Evolutionary conservation across 306 rosid genomes (phyloP).

Genomic region (Quercus engelmannii): DNA sequence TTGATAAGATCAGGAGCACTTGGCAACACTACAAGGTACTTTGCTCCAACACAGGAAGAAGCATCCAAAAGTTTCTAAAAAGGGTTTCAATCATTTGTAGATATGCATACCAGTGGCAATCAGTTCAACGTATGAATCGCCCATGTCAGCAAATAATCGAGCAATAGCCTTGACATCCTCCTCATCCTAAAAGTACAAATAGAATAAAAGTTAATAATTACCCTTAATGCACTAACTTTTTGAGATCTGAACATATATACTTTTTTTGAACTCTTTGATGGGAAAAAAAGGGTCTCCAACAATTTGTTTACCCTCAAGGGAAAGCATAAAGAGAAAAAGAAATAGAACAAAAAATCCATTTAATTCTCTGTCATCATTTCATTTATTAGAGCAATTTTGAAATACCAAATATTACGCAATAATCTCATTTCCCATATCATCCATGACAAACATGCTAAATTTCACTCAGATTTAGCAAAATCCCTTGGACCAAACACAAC

Average conservation of each 20-base stretch:
- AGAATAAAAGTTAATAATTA: slow-evolving; percentile 4
- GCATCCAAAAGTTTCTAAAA: slow-evolving; percentile 19
- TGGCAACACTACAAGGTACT: slow-evolving; percentile 14
- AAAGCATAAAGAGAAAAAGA: background rate
- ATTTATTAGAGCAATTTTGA: background rate
- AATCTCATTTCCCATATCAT: background rate
- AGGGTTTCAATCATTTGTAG: background rate
- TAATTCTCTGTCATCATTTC: background rate
- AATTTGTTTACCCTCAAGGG: background rate
- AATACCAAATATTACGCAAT: background rate
- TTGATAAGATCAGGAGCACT: slow-evolving; percentile 13
- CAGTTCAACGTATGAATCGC: slow-evolving; percentile 92
- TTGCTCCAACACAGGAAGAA: slow-evolving; percentile 18
- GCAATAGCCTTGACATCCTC: slow-evolving; percentile 99
- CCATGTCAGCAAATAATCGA: slow-evolving; percentile 98
- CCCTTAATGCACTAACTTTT: slow-evolving; percentile 5
- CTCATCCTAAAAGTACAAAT: slow-evolving; percentile 68
- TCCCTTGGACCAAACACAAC: background rate
- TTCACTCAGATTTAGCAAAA: background rate
- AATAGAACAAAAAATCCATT: background rate
- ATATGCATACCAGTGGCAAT: slow-evolving; percentile 72
- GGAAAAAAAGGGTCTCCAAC: background rate
- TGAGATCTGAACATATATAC: background rate
- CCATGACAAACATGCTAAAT: background rate
- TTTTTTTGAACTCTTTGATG: background rate